Evolutionary conservation across 176 grass and related monocot species (phyloP).

Genomic region (Raddia distichophylla): DNA sequence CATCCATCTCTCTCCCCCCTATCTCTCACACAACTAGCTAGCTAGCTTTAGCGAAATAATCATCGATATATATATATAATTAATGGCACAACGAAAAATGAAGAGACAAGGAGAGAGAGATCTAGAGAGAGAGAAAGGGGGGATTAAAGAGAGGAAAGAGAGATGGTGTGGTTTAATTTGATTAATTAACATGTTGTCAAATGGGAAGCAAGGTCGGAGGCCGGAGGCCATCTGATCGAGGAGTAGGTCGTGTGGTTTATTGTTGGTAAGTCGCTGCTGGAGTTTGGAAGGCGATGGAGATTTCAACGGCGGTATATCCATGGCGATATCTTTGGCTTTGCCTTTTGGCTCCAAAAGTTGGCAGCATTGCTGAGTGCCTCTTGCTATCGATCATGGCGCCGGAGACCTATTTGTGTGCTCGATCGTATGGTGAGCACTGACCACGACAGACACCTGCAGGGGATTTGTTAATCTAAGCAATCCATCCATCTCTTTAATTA

Average conservation of each 20-base stretch:
- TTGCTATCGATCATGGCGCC: not conserved
- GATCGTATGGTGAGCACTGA: not conserved
- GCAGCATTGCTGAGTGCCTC: not conserved
- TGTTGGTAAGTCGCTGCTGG: constrained; percentile 19
- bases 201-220: constrained; percentile 22
- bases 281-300: constrained; percentile 2
- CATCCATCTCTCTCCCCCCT: not conserved
- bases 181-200: constrained; percentile 21
- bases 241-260: constrained; percentile 1
- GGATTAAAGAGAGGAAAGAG: not conserved
- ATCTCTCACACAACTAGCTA: constrained; percentile 26
- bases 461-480: not conserved
- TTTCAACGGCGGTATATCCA: not conserved
- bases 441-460: not conserved
- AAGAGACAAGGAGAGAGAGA: not conserved
- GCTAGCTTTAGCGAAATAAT: constrained; percentile 29
- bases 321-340: not conserved
- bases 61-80: not conserved
- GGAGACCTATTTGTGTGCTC: not conserved
- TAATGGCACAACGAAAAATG: not conserved
- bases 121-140: not conserved
- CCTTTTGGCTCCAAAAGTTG: not conserved
- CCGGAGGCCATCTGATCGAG: not conserved
- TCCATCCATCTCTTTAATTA: not conserved
- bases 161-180: not conserved